These are phyloP conservation scores for Podaxis carcinomalis DNA, from an alignment of 768 basidiomycete genomes.

Conservation along the genomic window DNA sequence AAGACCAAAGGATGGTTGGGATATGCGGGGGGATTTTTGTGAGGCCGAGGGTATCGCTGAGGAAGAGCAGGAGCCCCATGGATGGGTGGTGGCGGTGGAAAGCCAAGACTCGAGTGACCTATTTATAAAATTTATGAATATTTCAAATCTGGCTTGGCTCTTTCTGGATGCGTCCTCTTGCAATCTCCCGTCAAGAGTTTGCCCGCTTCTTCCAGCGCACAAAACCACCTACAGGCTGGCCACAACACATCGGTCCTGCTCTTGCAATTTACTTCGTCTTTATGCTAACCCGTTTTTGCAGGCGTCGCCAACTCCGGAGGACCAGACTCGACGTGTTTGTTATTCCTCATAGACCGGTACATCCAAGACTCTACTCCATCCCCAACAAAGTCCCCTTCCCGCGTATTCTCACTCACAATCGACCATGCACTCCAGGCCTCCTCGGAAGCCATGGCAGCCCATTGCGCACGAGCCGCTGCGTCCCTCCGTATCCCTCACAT, in stretches of 20 bases:
- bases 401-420: conserved; percentile 57
- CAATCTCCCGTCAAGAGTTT: conserved; percentile 50
- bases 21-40: conserved; percentile 53
- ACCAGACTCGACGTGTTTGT: conserved; percentile 75
- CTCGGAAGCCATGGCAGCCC: conserved; percentile 51
- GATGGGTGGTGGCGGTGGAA: background rate
- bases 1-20: conserved; percentile 48
- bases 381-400: conserved; percentile 5
- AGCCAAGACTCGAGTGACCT: background rate
- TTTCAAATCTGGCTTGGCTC: background rate
- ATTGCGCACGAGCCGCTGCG: conserved; percentile 39
- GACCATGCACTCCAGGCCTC: conserved; percentile 65
- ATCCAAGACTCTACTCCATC: conserved; percentile 22
- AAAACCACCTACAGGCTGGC: conserved; percentile 48
- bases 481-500: conserved; percentile 43
- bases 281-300: conserved; percentile 20
- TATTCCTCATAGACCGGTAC: conserved; percentile 58
- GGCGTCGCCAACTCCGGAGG: conserved; percentile 81
- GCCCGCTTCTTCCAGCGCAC: conserved; percentile 38
- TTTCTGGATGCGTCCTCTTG: conserved; percentile 13
- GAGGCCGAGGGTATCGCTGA: conserved; percentile 39
- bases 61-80: conserved; percentile 20
- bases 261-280: conserved; percentile 38
- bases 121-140: conserved; percentile 2
- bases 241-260: background rate